These are phyloP conservation scores for Yarrowia porcina DNA, from an alignment of 805 yeast genomes.

Conservation along the genomic window DNA sequence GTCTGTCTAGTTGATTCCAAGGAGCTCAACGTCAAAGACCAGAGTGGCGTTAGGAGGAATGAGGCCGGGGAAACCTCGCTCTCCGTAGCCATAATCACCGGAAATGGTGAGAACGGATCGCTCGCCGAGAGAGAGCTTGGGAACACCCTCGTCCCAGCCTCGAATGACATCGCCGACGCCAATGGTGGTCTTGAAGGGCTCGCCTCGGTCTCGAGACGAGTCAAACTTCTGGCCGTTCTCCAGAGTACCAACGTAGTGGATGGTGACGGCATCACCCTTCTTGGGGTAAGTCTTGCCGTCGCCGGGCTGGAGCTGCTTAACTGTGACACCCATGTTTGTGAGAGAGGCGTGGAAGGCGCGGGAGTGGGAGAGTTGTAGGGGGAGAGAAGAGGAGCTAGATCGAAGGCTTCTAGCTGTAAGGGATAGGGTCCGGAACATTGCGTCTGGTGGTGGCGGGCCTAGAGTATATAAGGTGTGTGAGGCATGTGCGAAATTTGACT, in stretches of 20 bases:
- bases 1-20: conserved; percentile 33
- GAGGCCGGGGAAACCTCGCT: conserved; percentile 92
- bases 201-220: conserved; percentile 90
- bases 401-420: conserved; percentile 22
- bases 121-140: conserved; percentile 88
- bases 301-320: conserved; percentile 47
- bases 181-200: conserved; percentile 89
- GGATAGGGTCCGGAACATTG: conserved; percentile 25
- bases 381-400: background rate
- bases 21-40: conserved; percentile 45
- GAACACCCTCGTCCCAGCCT: conserved; percentile 96
- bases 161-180: conserved; percentile 96
- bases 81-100: conserved; percentile 90
- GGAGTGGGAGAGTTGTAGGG: background rate
- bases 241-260: conserved; percentile 93
- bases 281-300: conserved; percentile 86
- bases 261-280: conserved; percentile 82
- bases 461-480: conserved; percentile 17
- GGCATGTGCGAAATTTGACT: conserved; percentile 17
- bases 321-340: conserved; percentile 41
- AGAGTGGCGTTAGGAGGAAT: conserved; percentile 96
- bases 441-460: conserved; percentile 14
- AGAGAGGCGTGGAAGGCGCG: conserved; percentile 14
- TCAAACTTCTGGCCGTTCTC: conserved; percentile 96
- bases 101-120: conserved; percentile 90